Conservation (phyloP, 108 stramenopile species). For the Cyclotella sp. region DNA sequence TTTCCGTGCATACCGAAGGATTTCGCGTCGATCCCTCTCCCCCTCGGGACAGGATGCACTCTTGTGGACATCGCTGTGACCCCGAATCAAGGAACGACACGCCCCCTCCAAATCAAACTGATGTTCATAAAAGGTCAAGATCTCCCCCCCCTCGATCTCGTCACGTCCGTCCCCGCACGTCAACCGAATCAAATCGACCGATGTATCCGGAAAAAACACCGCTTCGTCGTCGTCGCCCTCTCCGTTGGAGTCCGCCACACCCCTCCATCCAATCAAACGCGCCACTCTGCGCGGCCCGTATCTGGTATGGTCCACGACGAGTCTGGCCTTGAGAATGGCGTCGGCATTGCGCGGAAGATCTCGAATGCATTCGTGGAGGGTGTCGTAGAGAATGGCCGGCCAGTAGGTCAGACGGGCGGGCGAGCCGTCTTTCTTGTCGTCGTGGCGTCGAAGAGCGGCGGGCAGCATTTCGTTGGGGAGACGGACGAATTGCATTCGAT, state of each 20-base stretch:
- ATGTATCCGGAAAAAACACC: not conserved
- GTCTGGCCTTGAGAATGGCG: conserved; percentile 13
- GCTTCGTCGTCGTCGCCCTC: no score
- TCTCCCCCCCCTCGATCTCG: not conserved
- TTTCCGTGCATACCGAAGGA: not conserved
- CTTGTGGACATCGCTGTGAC: no score
- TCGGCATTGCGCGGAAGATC: conserved; percentile 7
- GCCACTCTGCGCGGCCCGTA: conserved; percentile 3
- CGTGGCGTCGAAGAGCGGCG: not conserved
- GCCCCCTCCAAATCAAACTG: conserved; percentile 12
- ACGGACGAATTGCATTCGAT: conserved; percentile 29
- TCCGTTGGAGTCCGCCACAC: not conserved
- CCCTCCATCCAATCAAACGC: conserved; percentile 26
- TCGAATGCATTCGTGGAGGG: conserved; percentile 18
- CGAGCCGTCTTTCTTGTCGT: no score
- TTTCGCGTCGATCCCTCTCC: not conserved
- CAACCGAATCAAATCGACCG: conserved; percentile 5
- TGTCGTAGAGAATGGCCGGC: conserved; percentile 36
- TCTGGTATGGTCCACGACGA: conserved; percentile 5
- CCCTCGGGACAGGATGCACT: not conserved
- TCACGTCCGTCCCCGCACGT: not conserved
- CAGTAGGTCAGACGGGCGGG: conserved; percentile 17
- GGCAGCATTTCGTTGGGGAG: conserved; percentile 17
- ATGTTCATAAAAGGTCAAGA: conserved; percentile 8
- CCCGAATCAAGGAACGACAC: conserved; percentile 9